Evolutionary conservation across 1,284 basidiomycete genomes (phyloP).

Genomic region (Mycosarcoma maydis): DNA sequence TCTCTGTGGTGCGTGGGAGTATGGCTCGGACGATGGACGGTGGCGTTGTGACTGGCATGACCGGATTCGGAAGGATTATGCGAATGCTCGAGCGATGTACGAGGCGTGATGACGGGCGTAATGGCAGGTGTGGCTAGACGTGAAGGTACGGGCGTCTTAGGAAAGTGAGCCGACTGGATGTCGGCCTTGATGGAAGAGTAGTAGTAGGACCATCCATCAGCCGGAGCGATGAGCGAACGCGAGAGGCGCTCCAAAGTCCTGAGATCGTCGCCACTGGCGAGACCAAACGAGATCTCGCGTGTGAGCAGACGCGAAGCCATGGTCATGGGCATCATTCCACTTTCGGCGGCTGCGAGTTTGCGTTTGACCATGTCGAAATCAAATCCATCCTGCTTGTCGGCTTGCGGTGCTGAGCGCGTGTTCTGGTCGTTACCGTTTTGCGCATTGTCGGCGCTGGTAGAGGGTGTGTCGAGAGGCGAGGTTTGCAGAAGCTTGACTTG

Average conservation of each 20-base stretch:
- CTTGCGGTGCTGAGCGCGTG: not conserved
- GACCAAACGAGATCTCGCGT: conserved; percentile 75
- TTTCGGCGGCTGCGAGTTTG: conserved; percentile 72
- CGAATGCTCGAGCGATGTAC: conserved; percentile 33
- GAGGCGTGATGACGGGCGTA: conserved; percentile 29
- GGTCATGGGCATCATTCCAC: conserved; percentile 72
- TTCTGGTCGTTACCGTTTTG: not conserved
- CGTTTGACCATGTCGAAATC: conserved; percentile 44
- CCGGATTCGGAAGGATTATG: conserved; percentile 25
- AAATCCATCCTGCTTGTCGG: conserved; percentile 70
- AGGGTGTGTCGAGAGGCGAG: conserved; percentile 68
- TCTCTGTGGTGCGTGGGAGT: not conserved
- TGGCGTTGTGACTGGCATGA: conserved; percentile 9
- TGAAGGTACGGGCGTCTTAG: conserved; percentile 45
- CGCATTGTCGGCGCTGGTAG: not conserved
- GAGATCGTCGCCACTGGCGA: conserved; percentile 75
- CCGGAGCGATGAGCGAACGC: conserved; percentile 68
- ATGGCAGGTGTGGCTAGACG: conserved; percentile 30
- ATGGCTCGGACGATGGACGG: not conserved
- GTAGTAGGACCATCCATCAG: conserved; percentile 76
- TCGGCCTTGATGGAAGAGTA: conserved; percentile 56
- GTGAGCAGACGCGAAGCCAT: conserved; percentile 73
- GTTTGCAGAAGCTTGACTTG: conserved; percentile 71
- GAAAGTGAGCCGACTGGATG: conserved; percentile 43
- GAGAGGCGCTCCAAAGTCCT: conserved; percentile 70